Evolutionary conservation across 2,329 filamentous ascomycete genomes (phyloP), one percentile per base, ranked within the genome.

Genomic region (Curvularia verruculosa): DNA sequence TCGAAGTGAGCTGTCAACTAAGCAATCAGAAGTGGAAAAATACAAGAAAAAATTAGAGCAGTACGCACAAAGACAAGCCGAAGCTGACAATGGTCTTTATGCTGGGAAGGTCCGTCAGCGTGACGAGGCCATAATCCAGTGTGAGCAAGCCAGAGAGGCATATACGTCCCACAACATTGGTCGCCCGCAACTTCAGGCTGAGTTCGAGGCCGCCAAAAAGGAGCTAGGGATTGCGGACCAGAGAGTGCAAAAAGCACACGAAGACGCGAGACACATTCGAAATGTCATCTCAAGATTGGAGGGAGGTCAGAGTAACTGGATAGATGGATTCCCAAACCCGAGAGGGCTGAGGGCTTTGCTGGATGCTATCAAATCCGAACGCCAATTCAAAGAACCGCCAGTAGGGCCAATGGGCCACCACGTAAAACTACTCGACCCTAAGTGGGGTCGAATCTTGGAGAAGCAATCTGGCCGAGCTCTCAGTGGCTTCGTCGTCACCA

Each of bases 371-470:
- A 82, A 86, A 5, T 79, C 81, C n/a, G 91, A 96, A 55, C 75
- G 61, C 2, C 82, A 87, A 0, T 98, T 96, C 70, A 79, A 81
- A 23, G 79, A 84, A 41, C 88, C 84, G 60, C 95, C 95, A 2
- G 81, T 98, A 31, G 95, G 95, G 0, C 95, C 95, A 0, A 81
- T 98, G 13, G 95, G 93, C 28, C 81, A 87, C 23, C 85, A 95
- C 68, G 83, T 99, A 49, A 87, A 87, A 63, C 80, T 99, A 23
- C 79, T 87, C 34, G 88, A 94, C 64, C 89, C 91, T 1, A 83
- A 91, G 66, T 99, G 95, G 95, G 89, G 89, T 1, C 84, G 85
- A 0, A 87, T 96, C 41, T 76, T 99, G 13, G 95, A 99, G 72
- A 89, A 84, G 60, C 85, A 85, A 1, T 83, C 96, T 44, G 91